Conservation (phyloP, 179 eudicot genomes). For the Drosera spatulata region DNA sequence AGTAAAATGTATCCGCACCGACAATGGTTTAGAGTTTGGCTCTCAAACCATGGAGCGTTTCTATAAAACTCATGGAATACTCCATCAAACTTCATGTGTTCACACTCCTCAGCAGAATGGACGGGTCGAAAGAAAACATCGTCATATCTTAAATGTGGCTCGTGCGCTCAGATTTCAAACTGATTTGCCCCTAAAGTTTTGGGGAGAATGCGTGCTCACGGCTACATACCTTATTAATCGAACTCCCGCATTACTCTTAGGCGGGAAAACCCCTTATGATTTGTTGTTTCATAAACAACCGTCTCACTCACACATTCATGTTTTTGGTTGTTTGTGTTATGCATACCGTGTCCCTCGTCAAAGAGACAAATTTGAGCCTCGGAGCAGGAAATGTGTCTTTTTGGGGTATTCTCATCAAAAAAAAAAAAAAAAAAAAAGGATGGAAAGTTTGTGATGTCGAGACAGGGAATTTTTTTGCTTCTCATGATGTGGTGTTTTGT, state of each 20-base stretch:
- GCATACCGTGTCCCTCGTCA: not conserved
- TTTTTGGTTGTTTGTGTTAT: slow-evolving; percentile 7
- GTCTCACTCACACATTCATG: not conserved
- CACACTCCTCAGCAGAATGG: too few relatives aligned
- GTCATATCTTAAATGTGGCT: not conserved
- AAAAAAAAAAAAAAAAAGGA: not conserved
- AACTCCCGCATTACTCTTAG: not conserved
- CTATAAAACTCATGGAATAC: not conserved
- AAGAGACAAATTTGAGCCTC: not conserved
- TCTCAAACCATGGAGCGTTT: not conserved
- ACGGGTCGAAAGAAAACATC: too few relatives aligned
- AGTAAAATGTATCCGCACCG: not conserved
- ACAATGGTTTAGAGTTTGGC: not conserved
- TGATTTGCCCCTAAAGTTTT: too few relatives aligned
- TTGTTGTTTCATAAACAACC: not conserved
- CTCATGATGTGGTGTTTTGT: not conserved
- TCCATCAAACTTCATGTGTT: too few relatives aligned
- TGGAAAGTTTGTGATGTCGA: slow-evolving; percentile 2
- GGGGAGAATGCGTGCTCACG: too few relatives aligned
- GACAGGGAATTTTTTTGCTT: not conserved
- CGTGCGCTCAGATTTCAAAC: not conserved
- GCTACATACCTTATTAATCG: not conserved
- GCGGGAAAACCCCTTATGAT: not conserved
- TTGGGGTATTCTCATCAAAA: not conserved
- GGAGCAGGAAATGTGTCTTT: not conserved